phyloP scores from a whole-genome alignment of 768 basidiomycete species.

The Leccinellum luteum region DNA sequence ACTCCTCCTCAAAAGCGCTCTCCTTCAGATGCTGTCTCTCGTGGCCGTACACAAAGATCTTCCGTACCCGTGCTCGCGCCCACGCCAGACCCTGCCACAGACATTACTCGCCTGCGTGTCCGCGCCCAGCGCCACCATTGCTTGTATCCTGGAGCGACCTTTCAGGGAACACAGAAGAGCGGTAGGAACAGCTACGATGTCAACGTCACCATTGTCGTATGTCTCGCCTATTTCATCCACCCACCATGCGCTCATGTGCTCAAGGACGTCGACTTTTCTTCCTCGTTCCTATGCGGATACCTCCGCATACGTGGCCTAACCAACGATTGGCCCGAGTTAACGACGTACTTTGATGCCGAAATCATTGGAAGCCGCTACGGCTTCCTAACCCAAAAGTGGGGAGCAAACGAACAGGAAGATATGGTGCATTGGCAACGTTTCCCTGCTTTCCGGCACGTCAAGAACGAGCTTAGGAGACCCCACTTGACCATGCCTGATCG shows the following conservation, averaged over 20 bases:
- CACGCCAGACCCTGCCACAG: constrained; percentile 54
- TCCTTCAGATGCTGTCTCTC: constrained; percentile 9
- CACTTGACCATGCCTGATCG: constrained; percentile 74
- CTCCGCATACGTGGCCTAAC: constrained; percentile 91
- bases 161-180: constrained; percentile 90
- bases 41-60: constrained; percentile 9
- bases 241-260: constrained; percentile 3
- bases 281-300: constrained; percentile 87
- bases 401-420: constrained; percentile 88
- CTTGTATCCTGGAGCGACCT: constrained; percentile 84
- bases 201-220: constrained; percentile 84
- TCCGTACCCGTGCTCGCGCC: constrained; percentile 4
- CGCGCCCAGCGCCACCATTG: constrained; percentile 72
- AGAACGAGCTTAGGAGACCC: constrained; percentile 74
- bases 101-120: constrained; percentile 76
- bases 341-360: constrained; percentile 96
- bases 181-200: constrained; percentile 95
- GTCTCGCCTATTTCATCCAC: constrained; percentile 33
- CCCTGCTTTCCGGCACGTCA: constrained; percentile 82
- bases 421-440: constrained; percentile 94
- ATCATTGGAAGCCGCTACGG: constrained; percentile 91
- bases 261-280: constrained; percentile 86
- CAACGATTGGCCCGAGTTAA: constrained; percentile 92
- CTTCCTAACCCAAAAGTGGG: constrained; percentile 88
- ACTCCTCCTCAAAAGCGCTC: constrained; percentile 18